Percentiles rank a stretch among this genome's conserved stretches.
Conservation (phyloP, 108 stramenopile species). For the Parietichytrium sp. region DNA sequence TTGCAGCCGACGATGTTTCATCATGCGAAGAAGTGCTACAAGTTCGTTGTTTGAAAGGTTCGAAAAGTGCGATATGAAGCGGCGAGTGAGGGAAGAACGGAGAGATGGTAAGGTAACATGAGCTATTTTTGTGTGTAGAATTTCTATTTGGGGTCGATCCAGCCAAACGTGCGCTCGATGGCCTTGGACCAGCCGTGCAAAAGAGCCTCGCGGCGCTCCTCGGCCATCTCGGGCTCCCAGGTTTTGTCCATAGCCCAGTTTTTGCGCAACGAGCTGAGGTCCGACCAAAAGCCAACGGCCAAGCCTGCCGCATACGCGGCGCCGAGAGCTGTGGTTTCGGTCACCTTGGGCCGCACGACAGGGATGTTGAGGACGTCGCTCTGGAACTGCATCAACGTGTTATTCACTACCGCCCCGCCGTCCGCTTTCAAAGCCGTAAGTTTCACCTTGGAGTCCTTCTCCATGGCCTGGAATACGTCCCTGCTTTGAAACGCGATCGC, state of each 20-base stretch:
- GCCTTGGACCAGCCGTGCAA: conserved; percentile 86
- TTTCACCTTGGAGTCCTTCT: conserved; percentile 68
- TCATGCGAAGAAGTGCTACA: no score
- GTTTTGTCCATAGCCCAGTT: conserved; percentile 72
- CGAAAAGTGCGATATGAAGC: no score
- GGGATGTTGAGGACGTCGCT: conserved; percentile 82
- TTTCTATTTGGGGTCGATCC: no score
- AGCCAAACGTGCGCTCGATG: conserved; percentile 76
- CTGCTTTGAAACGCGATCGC: conserved; percentile 83
- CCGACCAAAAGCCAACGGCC: conserved; percentile 86
- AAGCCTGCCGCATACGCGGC: conserved; percentile 94
- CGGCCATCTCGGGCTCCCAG: conserved; percentile 71
- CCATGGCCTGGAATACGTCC: conserved; percentile 88
- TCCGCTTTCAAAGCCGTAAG: conserved; percentile 78
- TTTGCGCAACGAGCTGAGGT: conserved; percentile 70
- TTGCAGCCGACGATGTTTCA: no score
- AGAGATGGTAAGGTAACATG: no score
- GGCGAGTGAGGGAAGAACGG: no score
- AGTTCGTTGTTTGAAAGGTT: no score
- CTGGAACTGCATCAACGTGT: conserved; percentile 92
- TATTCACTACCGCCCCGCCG: conserved; percentile 87
- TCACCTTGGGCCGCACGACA: conserved; percentile 72
- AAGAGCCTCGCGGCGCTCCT: conserved; percentile 60
- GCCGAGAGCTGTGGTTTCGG: conserved; percentile 93
- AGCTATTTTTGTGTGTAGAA: no score